phyloP scores from a whole-genome alignment of 164 flowering plant species.

The Brasenia schreberi region DNA sequence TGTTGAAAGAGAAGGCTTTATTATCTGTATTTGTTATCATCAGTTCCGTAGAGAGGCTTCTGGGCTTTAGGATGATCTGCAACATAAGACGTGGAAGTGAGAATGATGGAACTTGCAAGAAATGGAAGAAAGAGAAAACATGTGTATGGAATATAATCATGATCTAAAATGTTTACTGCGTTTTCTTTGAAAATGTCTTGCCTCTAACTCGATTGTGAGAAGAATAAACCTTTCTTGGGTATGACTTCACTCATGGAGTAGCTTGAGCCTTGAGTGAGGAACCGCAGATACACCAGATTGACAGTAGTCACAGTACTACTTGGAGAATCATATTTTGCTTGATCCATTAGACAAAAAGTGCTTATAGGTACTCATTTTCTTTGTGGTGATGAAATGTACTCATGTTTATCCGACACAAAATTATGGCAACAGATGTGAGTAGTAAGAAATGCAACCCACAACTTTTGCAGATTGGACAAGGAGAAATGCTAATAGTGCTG shows the following conservation, averaged over 20 bases:
- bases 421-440: background rate
- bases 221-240: background rate
- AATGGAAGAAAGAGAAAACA: background rate
- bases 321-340: background rate
- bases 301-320: background rate
- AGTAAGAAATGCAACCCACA: slow-evolving; percentile 1
- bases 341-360: background rate
- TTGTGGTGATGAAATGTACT: background rate
- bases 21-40: slow-evolving; percentile 59
- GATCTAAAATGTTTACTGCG: no score
- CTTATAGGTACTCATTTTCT: background rate
- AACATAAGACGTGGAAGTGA: slow-evolving; percentile 7
- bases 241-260: background rate
- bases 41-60: slow-evolving; percentile 75
- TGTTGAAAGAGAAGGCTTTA: slow-evolving; percentile 61
- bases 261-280: background rate
- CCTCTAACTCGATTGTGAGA: background rate
- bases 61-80: slow-evolving; percentile 52
- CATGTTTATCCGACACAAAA: no score
- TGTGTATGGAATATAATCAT: no score
- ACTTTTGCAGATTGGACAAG: background rate
- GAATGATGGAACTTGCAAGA: background rate
- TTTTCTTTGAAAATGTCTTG: background rate
- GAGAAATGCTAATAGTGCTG: background rate
- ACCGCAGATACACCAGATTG: background rate